Base-by-base conservation (phyloP, 148 eudicot genomes). In the Tetragonia tetragonoides region DNA sequence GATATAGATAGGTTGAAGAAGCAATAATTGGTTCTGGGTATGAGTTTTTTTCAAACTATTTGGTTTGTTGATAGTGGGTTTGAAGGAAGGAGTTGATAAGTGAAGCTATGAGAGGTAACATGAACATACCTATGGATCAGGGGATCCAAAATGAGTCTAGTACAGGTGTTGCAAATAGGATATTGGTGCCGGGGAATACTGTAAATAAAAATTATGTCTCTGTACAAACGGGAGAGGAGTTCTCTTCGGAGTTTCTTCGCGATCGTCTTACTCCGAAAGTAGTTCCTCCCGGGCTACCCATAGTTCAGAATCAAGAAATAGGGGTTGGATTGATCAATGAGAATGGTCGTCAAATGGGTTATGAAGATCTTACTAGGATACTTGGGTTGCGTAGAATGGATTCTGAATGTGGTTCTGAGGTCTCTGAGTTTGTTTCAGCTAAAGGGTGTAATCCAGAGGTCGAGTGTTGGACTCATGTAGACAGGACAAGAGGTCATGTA, bases 151-250 rank as follows among this genome's bases (percentile, higher is more conserved):
- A 63, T 67, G 87, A 84, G 67, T 75, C 75, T 12, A 56, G 54
- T 74, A 42, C 79, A 42, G 82, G 70, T 76, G 68, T 76, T 72
- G 39, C 78, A 37, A 85, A 72, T 79, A 81, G 82, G 42, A 87
- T 83, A 64, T 47, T 82, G 28, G 64, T 80, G 28, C 78, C 71
- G 37, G 86, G 75, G n/a, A 84, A 75, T 70, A 77, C 76, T 83
- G 87, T 81, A 77, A 87, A 84, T 85, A 83, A 63, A 79, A 81
- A 70, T 56, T 85, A 82, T 81, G 82, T 88, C 63, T 87, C 92
- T 82, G 72, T 85, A 71, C 95, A 87, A 76, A 89, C 87, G 4
- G 91, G 95, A 68, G 97, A 92, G 87, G 89, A 87, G 56, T 93
- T 89, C 72, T 88, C 93, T 34, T 79, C 76, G 14, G 88, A 87